A percentile compares a stretch with the other conserved stretches of the same genome.
These are phyloP conservation scores for Cercophora sp. DNA, from an alignment of 495 filamentous ascomycete species.

Conservation along the genomic window DNA sequence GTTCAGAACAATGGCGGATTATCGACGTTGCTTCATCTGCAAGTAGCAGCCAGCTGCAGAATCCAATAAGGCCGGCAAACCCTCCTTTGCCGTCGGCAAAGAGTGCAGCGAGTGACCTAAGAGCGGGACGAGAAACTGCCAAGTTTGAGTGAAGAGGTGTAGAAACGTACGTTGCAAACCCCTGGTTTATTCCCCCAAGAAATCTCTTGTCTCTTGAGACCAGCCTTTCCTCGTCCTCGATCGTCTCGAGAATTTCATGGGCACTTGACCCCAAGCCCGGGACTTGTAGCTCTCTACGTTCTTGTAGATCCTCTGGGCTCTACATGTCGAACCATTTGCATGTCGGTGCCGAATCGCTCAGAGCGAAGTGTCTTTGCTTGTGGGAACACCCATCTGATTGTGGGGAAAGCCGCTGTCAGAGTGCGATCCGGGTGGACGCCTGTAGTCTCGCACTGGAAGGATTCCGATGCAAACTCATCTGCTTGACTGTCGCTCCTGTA, in stretches of 20 bases:
- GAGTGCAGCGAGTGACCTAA: constrained; percentile 3
- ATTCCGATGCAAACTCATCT: constrained; percentile 6
- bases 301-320: constrained; percentile 1
- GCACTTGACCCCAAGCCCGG: constrained; percentile 3
- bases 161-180: constrained; percentile 12
- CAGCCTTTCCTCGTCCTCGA: constrained; percentile 7
- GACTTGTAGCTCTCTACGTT: constrained; percentile 11
- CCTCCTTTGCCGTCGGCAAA: constrained; percentile 10
- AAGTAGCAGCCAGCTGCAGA: constrained; percentile 12
- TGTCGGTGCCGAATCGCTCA: constrained; percentile 6
- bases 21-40: neutral
- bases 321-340: constrained; percentile 17
- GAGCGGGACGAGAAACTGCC: neutral
- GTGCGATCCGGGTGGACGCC: neutral
- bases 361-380: neutral
- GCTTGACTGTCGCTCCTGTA: constrained; percentile 10
- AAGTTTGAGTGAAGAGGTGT: no score
- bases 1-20: neutral
- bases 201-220: constrained; percentile 5
- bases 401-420: constrained; percentile 4
- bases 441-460: constrained; percentile 10
- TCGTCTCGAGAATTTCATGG: neutral
- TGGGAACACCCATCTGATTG: constrained; percentile 15
- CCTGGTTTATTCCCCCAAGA: constrained; percentile 13
- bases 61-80: constrained; percentile 5